These are phyloP conservation scores for Hygrophorus russula DNA, from an alignment of 768 basidiomycete species.

Conservation along the genomic window DNA sequence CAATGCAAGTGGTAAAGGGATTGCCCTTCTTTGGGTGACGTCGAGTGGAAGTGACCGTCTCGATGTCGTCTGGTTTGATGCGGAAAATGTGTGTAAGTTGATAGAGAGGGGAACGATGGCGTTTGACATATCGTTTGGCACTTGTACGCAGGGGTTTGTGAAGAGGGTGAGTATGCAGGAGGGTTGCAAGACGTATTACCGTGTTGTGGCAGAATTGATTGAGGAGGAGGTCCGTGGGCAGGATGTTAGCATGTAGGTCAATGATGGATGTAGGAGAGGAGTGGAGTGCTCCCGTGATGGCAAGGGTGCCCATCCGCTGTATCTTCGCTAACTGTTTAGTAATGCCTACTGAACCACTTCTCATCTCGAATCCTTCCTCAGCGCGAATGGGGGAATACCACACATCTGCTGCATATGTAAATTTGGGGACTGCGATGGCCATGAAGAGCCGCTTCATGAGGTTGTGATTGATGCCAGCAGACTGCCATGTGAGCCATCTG, in stretches of 20 bases:
- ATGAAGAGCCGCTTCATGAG: background rate
- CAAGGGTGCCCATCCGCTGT: constrained; percentile 4
- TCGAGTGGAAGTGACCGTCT: constrained; percentile 8
- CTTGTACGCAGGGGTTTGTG: constrained; percentile 1
- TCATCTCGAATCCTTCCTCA: background rate
- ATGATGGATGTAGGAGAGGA: constrained; percentile 12
- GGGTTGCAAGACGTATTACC: constrained; percentile 9
- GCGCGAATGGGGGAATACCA: background rate
- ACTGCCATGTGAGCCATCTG: constrained; percentile 3
- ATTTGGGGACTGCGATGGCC: background rate
- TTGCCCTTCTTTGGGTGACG: background rate
- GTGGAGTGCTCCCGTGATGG: constrained; percentile 14
- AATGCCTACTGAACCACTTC: background rate
- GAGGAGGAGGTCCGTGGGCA: constrained; percentile 7
- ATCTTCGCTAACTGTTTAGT: constrained; percentile 1
- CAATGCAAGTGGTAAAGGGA: background rate
- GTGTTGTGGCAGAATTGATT: constrained; percentile 6
- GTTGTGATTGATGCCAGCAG: background rate
- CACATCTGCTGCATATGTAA: constrained; percentile 1
- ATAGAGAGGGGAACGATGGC: constrained; percentile 14
- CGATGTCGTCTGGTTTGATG: constrained; percentile 6
- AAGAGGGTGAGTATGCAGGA: constrained; percentile 11
- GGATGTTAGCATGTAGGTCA: constrained; percentile 11
- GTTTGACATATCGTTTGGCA: constrained; percentile 1
- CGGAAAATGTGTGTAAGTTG: constrained; percentile 7